These are phyloP conservation scores for Plasmopara viticola DNA, from an alignment of 352 stramenopile species.

Conservation along the genomic window DNA sequence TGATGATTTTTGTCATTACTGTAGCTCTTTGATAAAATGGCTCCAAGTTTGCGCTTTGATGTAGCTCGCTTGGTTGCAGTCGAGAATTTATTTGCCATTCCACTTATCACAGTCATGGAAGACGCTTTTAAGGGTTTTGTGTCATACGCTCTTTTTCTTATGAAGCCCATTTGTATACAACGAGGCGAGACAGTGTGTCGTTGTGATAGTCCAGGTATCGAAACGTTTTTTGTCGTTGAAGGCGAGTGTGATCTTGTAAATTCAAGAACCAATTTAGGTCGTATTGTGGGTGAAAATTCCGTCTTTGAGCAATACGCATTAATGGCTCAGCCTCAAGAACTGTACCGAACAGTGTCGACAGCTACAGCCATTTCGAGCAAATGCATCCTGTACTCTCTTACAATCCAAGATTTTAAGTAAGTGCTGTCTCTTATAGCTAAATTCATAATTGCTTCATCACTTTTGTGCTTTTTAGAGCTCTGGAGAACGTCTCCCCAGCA, in stretches of 20 bases:
- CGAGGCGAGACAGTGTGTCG: constrained; percentile 71
- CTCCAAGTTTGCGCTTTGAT: constrained; percentile 74
- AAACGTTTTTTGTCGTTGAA: constrained; percentile 84
- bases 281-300: constrained; percentile 59
- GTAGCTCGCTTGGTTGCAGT: constrained; percentile 67
- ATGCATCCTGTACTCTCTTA: constrained; percentile 76
- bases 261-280: constrained; percentile 44
- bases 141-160: constrained; percentile 77
- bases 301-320: constrained; percentile 83
- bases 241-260: constrained; percentile 79
- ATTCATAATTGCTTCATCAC: too few species aligned
- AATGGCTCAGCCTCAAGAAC: constrained; percentile 56
- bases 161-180: constrained; percentile 69
- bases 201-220: constrained; percentile 53
- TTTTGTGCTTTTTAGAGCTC: constrained; percentile 15
- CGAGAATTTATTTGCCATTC: constrained; percentile 73
- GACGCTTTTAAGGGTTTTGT: constrained; percentile 86
- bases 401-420: constrained; percentile 71
- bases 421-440: constrained; percentile 3
- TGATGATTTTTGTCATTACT: neutral
- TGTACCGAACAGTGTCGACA: constrained; percentile 71
- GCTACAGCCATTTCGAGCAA: constrained; percentile 62
- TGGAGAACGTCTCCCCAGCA: constrained; percentile 63
- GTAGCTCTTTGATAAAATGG: constrained; percentile 79
- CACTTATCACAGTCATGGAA: constrained; percentile 81